Conservation (phyloP, 352 stramenopile species). For the Thraustochytrium sp. region DNA sequence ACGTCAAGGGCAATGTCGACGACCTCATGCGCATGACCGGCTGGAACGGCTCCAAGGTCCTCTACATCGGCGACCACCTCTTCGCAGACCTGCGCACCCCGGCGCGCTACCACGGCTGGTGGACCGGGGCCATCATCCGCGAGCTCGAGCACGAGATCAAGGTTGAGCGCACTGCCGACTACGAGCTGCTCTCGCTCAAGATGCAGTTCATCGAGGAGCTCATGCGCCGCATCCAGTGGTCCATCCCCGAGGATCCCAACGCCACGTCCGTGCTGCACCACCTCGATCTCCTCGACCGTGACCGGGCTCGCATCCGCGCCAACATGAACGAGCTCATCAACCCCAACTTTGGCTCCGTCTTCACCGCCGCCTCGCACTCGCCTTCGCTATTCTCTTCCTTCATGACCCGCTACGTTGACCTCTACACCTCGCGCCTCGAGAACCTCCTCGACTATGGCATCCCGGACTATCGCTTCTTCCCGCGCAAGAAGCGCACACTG, state of each 20-base stretch:
- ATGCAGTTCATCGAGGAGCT: slow-evolving; percentile 54
- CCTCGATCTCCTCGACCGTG: slow-evolving; percentile 60
- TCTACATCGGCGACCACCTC: slow-evolving; percentile 87
- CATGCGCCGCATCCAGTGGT: slow-evolving; percentile 16
- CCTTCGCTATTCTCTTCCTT: slow-evolving; percentile 75
- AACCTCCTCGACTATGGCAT: slow-evolving; percentile 72
- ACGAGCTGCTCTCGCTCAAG: slow-evolving; percentile 61
- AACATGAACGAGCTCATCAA: slow-evolving; percentile 72
- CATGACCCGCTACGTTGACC: slow-evolving; percentile 74
- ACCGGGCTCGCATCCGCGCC: slow-evolving; percentile 61
- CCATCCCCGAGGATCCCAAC: background rate
- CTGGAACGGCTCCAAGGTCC: slow-evolving; percentile 66
- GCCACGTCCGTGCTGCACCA: slow-evolving; percentile 52
- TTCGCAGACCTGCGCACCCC: slow-evolving; percentile 88
- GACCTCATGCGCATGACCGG: slow-evolving; percentile 62
- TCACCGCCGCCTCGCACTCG: slow-evolving; percentile 65
- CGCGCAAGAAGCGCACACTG: slow-evolving; percentile 63
- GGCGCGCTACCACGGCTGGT: slow-evolving; percentile 83
- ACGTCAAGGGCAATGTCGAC: slow-evolving; percentile 65
- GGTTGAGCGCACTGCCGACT: slow-evolving; percentile 72
- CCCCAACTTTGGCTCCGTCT: slow-evolving; percentile 75
- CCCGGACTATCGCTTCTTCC: slow-evolving; percentile 71
- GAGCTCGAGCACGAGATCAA: slow-evolving; percentile 77
- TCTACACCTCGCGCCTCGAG: slow-evolving; percentile 73
- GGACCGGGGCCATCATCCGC: slow-evolving; percentile 81